Evolutionary conservation across 1,284 basidiomycete genomes (phyloP).

Genomic region (Ustilago trichophora): DNA sequence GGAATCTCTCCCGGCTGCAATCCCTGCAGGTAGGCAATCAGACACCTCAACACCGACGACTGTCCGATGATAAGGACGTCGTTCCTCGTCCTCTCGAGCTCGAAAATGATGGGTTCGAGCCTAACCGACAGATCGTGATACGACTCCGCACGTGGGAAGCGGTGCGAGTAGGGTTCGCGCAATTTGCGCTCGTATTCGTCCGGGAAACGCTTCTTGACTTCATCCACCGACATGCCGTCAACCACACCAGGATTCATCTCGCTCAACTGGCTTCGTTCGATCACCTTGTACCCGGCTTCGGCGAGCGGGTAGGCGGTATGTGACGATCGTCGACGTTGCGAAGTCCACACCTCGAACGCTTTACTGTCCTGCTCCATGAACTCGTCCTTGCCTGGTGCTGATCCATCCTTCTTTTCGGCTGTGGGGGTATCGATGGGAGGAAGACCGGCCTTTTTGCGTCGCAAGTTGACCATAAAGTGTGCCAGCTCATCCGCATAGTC

Average conservation of each 20-base stretch:
- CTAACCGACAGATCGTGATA: conserved; percentile 78
- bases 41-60: conserved; percentile 95
- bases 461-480: conserved; percentile 62
- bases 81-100: conserved; percentile 80
- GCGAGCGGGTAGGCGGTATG: conserved; percentile 97
- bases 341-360: conserved; percentile 86
- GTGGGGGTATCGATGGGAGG: conserved; percentile 18
- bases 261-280: conserved; percentile 93
- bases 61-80: conserved; percentile 75
- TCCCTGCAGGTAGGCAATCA: conserved; percentile 76
- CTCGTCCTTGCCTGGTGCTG: conserved; percentile 8
- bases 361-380: conserved; percentile 40
- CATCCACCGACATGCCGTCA: conserved; percentile 90
- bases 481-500: conserved; percentile 81
- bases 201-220: conserved; percentile 88
- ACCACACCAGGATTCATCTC: conserved; percentile 87
- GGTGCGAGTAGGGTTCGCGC: conserved; percentile 90
- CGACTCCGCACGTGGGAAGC: conserved; percentile 71
- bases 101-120: conserved; percentile 82
- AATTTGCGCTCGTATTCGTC: conserved; percentile 93
- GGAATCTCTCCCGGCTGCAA: conserved; percentile 96
- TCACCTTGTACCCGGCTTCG: conserved; percentile 73
- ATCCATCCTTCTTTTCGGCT: neutral
- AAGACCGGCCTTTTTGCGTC: conserved; percentile 36
- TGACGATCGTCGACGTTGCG: conserved; percentile 87